Evolutionary conservation across 257 asterid genomes (phyloP), one percentile per base, ranked within the genome.

Genomic region (Scutellaria baicalensis): DNA sequence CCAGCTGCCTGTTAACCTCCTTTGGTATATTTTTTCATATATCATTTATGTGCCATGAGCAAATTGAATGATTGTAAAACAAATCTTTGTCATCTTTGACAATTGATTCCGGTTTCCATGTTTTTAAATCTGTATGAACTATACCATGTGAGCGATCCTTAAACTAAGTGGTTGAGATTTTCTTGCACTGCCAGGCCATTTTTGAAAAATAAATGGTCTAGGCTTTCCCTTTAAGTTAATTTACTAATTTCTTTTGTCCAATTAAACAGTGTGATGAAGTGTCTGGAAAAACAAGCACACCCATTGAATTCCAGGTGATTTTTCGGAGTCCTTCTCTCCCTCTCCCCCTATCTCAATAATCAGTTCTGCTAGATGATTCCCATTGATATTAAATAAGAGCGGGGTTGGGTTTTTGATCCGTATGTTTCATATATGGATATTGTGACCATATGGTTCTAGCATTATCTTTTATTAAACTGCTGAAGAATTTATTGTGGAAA

Each of bases 261-360:
- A 31, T 44, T 81, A 39, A 64, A 63, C 92, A 90, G 97, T 84
- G 84, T 69, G 95, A 88, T 65, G 95, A 82, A 74, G 35, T 83
- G 59, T 86, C 92, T 4, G 96, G 97, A 36, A 81, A 70, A 79
- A 88, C 94, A 35, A 61, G 66, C 66, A 81, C 58, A 63, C 96
- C 90, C 5, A 33, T 86, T 72, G 84, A 82, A 70, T 88, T 91
- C 71, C 78, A 78, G 96, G 97, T 88, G 70, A 73, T 76, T 27
- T 76, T 14, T 63, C n/a, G 54, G 66, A 55, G 54, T 63, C 42
- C 40, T 52, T 59, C 50, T 18, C 54, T 64, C 7, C 4, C 11
- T n/a, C 12, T 39, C 3, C 6, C 3, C 5, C n/a, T 44, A 48
- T 54, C 10, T 57, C 33, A 27, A 27, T 27, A 2, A 27, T 27